Base-by-base conservation (phyloP, 306 rosid species). In the Glycine latifolia region DNA sequence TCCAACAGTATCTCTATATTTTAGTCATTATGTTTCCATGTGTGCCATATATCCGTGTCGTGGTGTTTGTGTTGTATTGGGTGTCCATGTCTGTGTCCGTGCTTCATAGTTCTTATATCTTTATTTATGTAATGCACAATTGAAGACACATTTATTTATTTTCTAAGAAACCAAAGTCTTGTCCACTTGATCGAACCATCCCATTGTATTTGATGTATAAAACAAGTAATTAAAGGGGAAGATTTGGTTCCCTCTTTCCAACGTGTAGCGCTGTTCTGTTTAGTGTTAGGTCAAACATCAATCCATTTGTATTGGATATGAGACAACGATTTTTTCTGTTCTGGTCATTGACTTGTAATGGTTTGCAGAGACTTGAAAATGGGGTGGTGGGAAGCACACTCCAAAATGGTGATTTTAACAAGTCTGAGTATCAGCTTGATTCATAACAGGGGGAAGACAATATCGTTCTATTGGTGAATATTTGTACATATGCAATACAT, bases 361-460 rank as follows among this genome's bases (percentile, higher is more conserved):
- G 56, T 41, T 67, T 74, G 87, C 94, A 93, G 99, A 89, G 84
- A 71, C 83, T 60, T 69, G 83, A 68, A 14, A 55, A 75, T 62
- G 89, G 81, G 71, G 79, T 75, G 78, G 75, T 13, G 44, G 84
- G 71, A 10, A 69, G 77, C 52, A 46, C 87, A 70, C 82, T 79
- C 13, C 83, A 77, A 75, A 89, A 87, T 49, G 91, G 89, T 37
- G 97, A 88, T 79, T 70, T 86, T 69, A 88, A 84, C 68, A 89
- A 87, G 83, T 81, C 89, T 50, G 91, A 86, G 50, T 87, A 91
- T 66, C 90, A 85, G 79, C 84, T 87, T 17, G 97, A 91, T 79
- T 93, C 95, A 9, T 93, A 91, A 86, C 52, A 46, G 17, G 75
- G 80, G 33, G 63, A 67, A 71, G 79, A 82, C 49, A 79, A 3